Base-by-base conservation (phyloP, 352 stramenopile genomes). In the Phytophthora ohioensis region DNA sequence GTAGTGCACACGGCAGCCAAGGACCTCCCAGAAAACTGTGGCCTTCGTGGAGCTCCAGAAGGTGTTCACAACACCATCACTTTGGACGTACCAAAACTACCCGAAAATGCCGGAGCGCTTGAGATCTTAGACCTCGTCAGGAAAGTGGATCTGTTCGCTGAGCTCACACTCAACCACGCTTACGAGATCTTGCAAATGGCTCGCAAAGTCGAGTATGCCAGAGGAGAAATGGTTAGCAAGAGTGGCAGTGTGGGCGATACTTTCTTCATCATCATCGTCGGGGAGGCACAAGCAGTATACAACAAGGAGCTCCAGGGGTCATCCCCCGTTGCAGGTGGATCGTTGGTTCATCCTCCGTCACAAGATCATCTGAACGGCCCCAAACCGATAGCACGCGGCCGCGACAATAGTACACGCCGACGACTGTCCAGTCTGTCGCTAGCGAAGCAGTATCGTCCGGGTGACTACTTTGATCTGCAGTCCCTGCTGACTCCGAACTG, bases 1-100 rank as follows among this genome's bases (percentile, higher is more conserved):
- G 92, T 99, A 11, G 96, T 99, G 8, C 96, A 99, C 81, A 98
- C 95, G 2, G 93, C 95, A 5, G 91, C 84, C 12, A 93, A 92
- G 41, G 87, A 95, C 46, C 81, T 97, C 7, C 87, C 90, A 5
- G 51, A 82, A 9, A 84, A 88, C 32, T 88, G 78, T 21, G 90
- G 90, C 4, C 79, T 99, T 0, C 82, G 88, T 38, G 91, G 96
- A 3, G 95, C 96, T 7, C 95, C 94, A 4, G 85, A 94, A 64
- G 91, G 91, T 3, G 90, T 97, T 4, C 78, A 97, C 57, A 95
- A 95, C 57, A 97, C 91, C 4, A 93, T 97, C 59, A 92, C 79
- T 0, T 61, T 97, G 5, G 79, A 91, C 30, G 69, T 76, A 12
- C 81, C 90, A 6, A 90, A 91, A 60, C 76, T 90, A 0, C 88